Percentiles rank a stretch among this genome's conserved stretches.
Evolutionary conservation across 345 rosid genomes (phyloP).

Genomic region (Euphorbia tirucalli): DNA sequence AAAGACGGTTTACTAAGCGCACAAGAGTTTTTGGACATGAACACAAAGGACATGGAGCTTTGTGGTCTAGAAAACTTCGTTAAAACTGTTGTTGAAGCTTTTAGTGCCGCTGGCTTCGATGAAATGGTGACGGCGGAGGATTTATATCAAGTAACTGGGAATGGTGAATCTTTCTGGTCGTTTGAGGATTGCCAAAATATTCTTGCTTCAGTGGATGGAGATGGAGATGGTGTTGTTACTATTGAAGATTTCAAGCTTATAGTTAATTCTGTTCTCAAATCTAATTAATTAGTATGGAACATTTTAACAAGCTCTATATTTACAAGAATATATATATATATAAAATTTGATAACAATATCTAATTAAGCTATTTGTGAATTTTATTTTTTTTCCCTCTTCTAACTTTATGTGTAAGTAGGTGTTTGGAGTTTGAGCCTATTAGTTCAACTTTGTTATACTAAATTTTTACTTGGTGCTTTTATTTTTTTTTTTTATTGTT

Average conservation of each 20-base stretch:
- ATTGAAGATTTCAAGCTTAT: slow-evolving; percentile 43
- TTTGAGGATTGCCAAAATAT: slow-evolving; percentile 35
- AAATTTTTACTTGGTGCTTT: too few species aligned
- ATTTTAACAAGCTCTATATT: too few species aligned
- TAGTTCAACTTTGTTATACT: too few species aligned
- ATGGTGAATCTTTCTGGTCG: slow-evolving; percentile 25
- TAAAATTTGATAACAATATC: too few species aligned
- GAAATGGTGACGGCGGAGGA: slow-evolving; percentile 42
- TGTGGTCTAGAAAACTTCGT: slow-evolving; percentile 36
- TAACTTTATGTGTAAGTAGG: too few species aligned
- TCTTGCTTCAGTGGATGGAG: slow-evolving; percentile 47
- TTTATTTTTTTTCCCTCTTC: too few species aligned
- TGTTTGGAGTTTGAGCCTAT: too few species aligned
- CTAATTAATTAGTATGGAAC: too few species aligned
- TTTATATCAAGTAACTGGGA: slow-evolving; percentile 28
- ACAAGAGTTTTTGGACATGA: slow-evolving; percentile 60
- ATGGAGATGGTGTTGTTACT: slow-evolving; percentile 52
- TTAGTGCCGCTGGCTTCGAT: slow-evolving; percentile 22
- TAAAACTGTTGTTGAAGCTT: slow-evolving; percentile 29
- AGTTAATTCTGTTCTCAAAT: slow-evolving; percentile 30
- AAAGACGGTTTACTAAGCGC: slow-evolving; percentile 52
- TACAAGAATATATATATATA: too few species aligned
- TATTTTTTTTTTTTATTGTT: too few species aligned
- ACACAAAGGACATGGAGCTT: slow-evolving; percentile 47
- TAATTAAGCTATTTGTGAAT: too few species aligned